These are phyloP conservation scores for Wickerhamomyces alni DNA, from an alignment of 805 yeast genomes.

Conservation along the genomic window DNA sequence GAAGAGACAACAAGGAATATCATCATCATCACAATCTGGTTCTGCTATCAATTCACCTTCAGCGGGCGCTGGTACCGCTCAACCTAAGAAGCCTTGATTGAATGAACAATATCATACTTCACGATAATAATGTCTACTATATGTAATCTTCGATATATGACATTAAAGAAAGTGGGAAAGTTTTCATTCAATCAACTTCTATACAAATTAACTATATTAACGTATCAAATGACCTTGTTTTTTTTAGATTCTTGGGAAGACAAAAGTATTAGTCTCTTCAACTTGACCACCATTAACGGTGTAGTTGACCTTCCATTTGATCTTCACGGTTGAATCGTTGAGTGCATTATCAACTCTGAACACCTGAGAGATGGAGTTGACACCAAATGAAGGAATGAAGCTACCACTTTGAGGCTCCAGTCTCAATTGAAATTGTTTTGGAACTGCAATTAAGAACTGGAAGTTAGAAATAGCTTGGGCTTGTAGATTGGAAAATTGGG, in stretches of 20 bases:
- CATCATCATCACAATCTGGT: conserved; percentile 4
- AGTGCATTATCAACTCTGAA: conserved; percentile 32
- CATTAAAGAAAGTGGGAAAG: too few relatives aligned
- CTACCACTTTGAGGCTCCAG: conserved; percentile 60
- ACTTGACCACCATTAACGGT: conserved; percentile 37
- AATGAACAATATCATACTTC: background rate
- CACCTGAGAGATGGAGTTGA: conserved; percentile 49
- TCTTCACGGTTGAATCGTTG: conserved; percentile 43
- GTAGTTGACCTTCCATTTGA: conserved; percentile 72
- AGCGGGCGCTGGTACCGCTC: background rate
- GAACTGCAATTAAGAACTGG: conserved; percentile 64
- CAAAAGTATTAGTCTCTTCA: conserved; percentile 54
- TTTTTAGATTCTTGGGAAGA: conserved; percentile 24
- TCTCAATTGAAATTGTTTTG: conserved; percentile 51
- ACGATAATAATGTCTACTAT: background rate
- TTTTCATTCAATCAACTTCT: too few relatives aligned
- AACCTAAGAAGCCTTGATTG: background rate
- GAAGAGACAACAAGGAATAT: conserved; percentile 16
- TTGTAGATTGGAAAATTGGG: conserved; percentile 46
- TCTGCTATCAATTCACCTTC: background rate
- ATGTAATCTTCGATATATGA: too few relatives aligned
- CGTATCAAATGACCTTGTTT: too few relatives aligned
- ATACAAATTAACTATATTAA: too few relatives aligned
- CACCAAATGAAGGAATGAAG: conserved; percentile 39
- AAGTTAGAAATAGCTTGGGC: conserved; percentile 41